Evolutionary conservation across 2,329 filamentous ascomycete species (phyloP), one percentile per base, ranked within the genome.

Genomic region (Alternaria sp.): DNA sequence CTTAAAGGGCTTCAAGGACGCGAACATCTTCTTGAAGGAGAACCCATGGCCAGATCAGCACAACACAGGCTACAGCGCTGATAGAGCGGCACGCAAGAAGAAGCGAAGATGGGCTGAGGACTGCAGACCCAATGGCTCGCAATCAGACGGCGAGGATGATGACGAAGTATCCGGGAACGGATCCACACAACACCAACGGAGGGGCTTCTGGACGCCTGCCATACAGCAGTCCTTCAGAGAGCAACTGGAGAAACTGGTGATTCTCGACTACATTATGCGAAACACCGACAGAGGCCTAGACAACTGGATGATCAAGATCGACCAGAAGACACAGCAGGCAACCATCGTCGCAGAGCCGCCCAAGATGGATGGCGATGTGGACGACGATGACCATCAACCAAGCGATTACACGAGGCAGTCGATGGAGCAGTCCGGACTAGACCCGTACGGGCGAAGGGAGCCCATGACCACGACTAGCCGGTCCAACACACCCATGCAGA

Each of bases 301-400:
- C 78, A 99, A 99, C 72, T 99, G 95, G 95, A 99, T 99, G 95
- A 93, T 99, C 75, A 95, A 93, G 78, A 92, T 99, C 32, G 94
- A 99, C 78, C 92, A 89, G 85, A 87, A 93, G 69, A 89, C 87
- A 3, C 89, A 95, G 73, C 87, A 91, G 71, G 94, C 95, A 12
- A 92, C 91, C 8, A 92, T 99, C 66, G 90, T 91, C 16, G 93
- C 93, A 0, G 93, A 97, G 62, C 92, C 94, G 11, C 96, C 84
- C 74, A 92, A 84, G 82, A 85, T 84, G 57, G 87, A 89, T 53
- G 80, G 83, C 3, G 54, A 68, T 9, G 57, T 56, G 20, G 48
- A 66, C 4, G 81, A 82, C 3, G 81, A 82, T 9, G 30, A 59
- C 9, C 80, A 81, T 16, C 62, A 61, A 32, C 82, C 82, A 36